Conservation (phyloP, 345 rosid species). For the Rhodamnia rubescens region DNA sequence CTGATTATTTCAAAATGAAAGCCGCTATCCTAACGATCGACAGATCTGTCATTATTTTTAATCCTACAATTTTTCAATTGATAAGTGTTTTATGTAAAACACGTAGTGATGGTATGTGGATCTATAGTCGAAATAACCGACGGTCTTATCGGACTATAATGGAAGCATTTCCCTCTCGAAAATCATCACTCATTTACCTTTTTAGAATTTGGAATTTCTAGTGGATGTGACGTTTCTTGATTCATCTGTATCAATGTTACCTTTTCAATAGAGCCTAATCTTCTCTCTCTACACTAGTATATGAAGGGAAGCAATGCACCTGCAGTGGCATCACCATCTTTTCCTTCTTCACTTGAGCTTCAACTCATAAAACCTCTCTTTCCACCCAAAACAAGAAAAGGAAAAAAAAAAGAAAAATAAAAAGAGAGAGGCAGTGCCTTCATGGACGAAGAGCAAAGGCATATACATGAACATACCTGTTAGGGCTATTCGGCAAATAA, state of each 20-base stretch:
- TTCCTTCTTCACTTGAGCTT: background rate
- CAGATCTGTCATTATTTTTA: too few species aligned
- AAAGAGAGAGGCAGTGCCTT: background rate
- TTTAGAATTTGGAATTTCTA: background rate
- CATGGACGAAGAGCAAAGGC: conserved; percentile 12
- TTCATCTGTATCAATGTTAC: background rate
- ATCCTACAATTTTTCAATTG: too few species aligned
- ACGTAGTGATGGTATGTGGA: too few species aligned
- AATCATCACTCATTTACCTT: too few species aligned
- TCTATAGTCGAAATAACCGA: too few species aligned
- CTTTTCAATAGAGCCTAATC: too few species aligned
- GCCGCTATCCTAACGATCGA: too few species aligned
- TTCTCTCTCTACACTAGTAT: background rate
- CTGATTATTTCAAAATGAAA: too few species aligned
- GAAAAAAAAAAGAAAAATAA: background rate
- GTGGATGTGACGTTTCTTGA: background rate
- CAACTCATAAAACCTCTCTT: background rate
- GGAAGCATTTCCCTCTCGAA: too few species aligned
- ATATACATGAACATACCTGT: background rate
- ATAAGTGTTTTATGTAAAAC: too few species aligned
- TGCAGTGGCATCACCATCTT: background rate
- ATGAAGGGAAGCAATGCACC: background rate
- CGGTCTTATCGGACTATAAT: too few species aligned
- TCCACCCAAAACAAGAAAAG: background rate
- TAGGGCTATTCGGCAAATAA: too few species aligned